Conservation (phyloP, 2,329 filamentous ascomycete species). For the Hypoxylon sp. region DNA sequence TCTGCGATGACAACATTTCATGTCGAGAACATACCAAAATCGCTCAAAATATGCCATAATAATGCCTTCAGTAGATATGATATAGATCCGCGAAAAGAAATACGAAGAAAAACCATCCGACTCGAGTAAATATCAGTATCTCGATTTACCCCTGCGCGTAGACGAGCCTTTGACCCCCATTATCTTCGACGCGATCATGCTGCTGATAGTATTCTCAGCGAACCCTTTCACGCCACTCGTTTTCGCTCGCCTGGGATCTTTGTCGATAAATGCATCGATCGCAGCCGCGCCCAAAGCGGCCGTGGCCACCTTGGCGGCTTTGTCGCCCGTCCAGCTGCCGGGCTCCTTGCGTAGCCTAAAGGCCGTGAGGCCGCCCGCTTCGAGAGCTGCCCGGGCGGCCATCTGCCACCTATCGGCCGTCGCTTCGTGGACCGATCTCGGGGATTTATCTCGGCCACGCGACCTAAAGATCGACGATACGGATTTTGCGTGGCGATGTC, state of each 20-base stretch:
- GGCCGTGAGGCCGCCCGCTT: slow-evolving; percentile 65
- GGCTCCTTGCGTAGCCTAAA: slow-evolving; percentile 63
- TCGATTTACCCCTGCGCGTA: slow-evolving; percentile 40
- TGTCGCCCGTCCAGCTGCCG: slow-evolving; percentile 64
- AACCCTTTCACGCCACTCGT: slow-evolving; percentile 51
- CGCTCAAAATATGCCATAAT: not conserved
- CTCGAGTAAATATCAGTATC: slow-evolving; percentile 28
- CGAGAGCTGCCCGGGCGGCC: slow-evolving; percentile 63
- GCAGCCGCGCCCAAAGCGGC: slow-evolving; percentile 65
- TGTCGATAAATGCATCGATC: slow-evolving; percentile 62
- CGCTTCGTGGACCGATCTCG: slow-evolving; percentile 33
- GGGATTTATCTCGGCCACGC: slow-evolving; percentile 1
- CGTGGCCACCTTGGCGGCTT: slow-evolving; percentile 65
- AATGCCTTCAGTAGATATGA: not conserved
- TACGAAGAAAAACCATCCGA: not conserved
- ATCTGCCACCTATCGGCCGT: slow-evolving; percentile 52
- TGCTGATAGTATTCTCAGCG: slow-evolving; percentile 53
- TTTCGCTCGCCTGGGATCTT: slow-evolving; percentile 50
- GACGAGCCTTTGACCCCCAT: slow-evolving; percentile 49
- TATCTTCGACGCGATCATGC: slow-evolving; percentile 53
- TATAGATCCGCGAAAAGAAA: not conserved
- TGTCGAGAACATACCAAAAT: not conserved
- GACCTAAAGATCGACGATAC: slow-evolving; percentile 30
- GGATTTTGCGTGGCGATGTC: slow-evolving; percentile 40
- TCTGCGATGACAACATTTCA: slow-evolving; percentile 1